Evolutionary conservation across 176 grass and related monocot genomes (phyloP), one percentile per base, ranked within the genome.

Genomic region (Zoysia pacifica): DNA sequence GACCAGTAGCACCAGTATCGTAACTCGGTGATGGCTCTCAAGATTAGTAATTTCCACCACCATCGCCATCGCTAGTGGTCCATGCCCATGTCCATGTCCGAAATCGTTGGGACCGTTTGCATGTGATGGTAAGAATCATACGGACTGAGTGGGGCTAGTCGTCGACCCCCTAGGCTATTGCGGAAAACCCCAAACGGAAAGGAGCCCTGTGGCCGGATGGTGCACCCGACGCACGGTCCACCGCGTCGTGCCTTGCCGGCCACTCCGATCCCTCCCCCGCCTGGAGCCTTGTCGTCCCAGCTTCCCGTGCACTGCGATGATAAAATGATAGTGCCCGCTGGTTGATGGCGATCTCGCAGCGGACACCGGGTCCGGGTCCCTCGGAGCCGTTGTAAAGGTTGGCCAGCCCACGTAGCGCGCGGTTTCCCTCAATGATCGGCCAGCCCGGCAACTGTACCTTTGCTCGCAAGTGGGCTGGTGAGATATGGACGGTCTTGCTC

Each of bases 321-420:
- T 28, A 0, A 28, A 1, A 74, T 76, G 73, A n/a, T 75, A 54
- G 8, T 13, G 52, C 67, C 6, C 4, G 38, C n/a, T 28, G 28
- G 6, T 36, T 67, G 63, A 79, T 69, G 50, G 50, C 38, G 64
- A 69, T 58, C 10, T 58, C 11, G 77, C 39, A 58, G 49, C 64
- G 39, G 40, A 79, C 65, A 19, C 62, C 18, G 0, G 62, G 64
- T 28, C 28, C 28, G 28, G 28, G 28, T 28, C 28, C 28, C 28
- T 28, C 0, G 28, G 28, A 28, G 28, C 28, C 28, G 28, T 28
- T 28, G 28, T 28, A 28, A 28, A 28, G 28, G 28, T 28, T 28
- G 28, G 28, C 28, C 28, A 28, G 28, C 28, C 28, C 28, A 28
- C 28, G 28, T 28, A 28, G 28, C 28, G 28, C 28, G 28, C 28